Base-by-base conservation (phyloP, 176 grass and related monocot genomes). In the Aegilops bicornis region DNA sequence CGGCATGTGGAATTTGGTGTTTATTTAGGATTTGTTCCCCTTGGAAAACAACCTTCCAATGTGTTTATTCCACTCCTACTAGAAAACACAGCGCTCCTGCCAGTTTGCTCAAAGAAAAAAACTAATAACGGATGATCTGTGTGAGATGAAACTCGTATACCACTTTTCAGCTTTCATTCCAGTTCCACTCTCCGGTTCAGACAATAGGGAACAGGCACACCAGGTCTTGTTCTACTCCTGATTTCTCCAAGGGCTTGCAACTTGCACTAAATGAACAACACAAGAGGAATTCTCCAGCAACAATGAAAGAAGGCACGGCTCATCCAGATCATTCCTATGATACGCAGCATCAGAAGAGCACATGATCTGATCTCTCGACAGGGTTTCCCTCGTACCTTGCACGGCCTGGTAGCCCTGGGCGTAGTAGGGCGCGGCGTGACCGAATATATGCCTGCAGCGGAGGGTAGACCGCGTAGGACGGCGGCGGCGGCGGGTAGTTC, bases 391-490 rank as follows among this genome's bases (percentile, higher is more conserved):
- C 54, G 67, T 94, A 98, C 96, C 96, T 81, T 92, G 88, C 17
- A 89, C 79, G 19, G 86, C 42, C 78, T 98, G 93, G 82, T 98
- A 95, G 13, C 93, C 88, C 23, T 94, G 91, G 9, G 78, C 81
- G 54, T 98, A 95, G 87, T 92, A 95, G 10, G 87, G 86, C 59
- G 86, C 79, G 24, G 67, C 89, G n/a, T n/a, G 10, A 86, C 67
- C 24, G 93, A 24, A n/a, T n/a, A 71, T 92, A 95, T 36, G 91
- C 63, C 43, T 90, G 92, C 22, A 62, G 91, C 8, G 87, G 83
- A 20, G 88, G 80, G 66, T 80, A 95, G 39, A 87, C 81, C 43
- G 87, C 74, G 20, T 82, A 69, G n/a, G 88, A 29, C n/a, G n/a
- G n/a, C n/a, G n/a, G n/a, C 8, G 81, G 31, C 52, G 22, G 68